Conservation (phyloP, 106 monocot species). For the Acorus calamus region DNA sequence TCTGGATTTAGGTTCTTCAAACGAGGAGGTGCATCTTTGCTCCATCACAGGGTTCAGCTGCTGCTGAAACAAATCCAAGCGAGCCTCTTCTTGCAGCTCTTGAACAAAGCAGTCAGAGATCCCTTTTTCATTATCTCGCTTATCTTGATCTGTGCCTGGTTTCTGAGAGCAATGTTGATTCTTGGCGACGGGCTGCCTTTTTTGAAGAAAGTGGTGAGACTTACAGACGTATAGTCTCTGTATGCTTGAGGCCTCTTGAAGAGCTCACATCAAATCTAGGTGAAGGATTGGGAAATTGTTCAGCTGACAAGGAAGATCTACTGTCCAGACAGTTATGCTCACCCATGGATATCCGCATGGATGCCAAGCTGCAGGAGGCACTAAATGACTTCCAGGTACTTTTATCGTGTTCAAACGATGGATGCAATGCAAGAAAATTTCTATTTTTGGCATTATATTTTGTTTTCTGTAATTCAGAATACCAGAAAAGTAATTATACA, state of each 20-base stretch:
- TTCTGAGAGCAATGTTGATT: constrained; percentile 69
- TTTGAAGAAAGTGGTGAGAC: constrained; percentile 92
- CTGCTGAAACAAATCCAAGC: constrained; percentile 92
- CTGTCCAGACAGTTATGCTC: constrained; percentile 49
- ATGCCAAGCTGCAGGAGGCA: constrained; percentile 44
- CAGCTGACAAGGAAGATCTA: constrained; percentile 45
- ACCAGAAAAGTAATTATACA: not conserved
- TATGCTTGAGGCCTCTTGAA: constrained; percentile 78
- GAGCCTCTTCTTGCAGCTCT: constrained; percentile 67
- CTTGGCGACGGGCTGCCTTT: constrained; percentile 91
- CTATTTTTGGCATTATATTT: not conserved
- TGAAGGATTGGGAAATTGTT: constrained; percentile 49
- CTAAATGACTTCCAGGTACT: constrained; percentile 77
- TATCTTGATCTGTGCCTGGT: constrained; percentile 80
- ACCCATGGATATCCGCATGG: constrained; percentile 16
- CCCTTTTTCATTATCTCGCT: constrained; percentile 79
- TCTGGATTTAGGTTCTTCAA: constrained; percentile 50
- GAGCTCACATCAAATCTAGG: constrained; percentile 53
- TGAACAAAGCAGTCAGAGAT: constrained; percentile 74
- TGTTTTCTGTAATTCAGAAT: not conserved
- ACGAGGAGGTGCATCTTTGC: constrained; percentile 80
- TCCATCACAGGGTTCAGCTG: constrained; percentile 82
- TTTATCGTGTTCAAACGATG: too few relatives aligned
- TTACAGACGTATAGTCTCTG: constrained; percentile 58
- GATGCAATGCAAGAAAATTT: not conserved